Percentiles rank a stretch among this genome's conserved stretches.
phyloP scores from a whole-genome alignment of 148 eudicot species.

The Spergularia bocconei region DNA sequence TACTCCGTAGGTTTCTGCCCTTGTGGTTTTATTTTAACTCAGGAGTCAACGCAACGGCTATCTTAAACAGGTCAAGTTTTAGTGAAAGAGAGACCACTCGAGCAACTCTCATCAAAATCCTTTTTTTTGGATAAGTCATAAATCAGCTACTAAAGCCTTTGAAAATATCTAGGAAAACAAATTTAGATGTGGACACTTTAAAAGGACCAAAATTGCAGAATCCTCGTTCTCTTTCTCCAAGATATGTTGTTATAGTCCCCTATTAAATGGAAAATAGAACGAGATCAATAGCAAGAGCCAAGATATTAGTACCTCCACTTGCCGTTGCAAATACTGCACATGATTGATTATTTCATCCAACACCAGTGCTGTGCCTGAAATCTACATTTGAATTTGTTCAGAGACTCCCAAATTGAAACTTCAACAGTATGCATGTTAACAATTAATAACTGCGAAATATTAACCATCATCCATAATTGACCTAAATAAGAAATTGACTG shows the following conservation, averaged over 20 bases:
- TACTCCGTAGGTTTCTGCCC: neutral
- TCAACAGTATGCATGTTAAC: neutral
- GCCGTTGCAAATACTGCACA: conserved; percentile 90
- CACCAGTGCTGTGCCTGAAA: conserved; percentile 91
- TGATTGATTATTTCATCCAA: conserved; percentile 97
- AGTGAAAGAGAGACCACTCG: neutral
- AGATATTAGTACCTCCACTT: conserved; percentile 74
- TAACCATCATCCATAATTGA: neutral
- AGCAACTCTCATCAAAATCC: neutral
- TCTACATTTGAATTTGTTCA: conserved; percentile 36
- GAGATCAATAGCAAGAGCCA: neutral
- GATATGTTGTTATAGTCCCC: neutral
- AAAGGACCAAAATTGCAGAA: neutral
- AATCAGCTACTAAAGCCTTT: neutral
- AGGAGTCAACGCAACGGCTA: neutral
- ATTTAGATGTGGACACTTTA: neutral
- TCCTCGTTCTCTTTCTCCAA: neutral
- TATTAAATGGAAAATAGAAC: neutral
- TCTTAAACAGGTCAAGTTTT: neutral
- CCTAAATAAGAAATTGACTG: neutral
- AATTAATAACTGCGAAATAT: neutral
- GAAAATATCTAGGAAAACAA: neutral
- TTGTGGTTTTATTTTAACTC: neutral
- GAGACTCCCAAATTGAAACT: neutral
- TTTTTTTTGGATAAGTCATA: too few relatives aligned